phyloP scores from a whole-genome alignment of 495 filamentous ascomycete species.

The Talaromyces trachyspermus region DNA sequence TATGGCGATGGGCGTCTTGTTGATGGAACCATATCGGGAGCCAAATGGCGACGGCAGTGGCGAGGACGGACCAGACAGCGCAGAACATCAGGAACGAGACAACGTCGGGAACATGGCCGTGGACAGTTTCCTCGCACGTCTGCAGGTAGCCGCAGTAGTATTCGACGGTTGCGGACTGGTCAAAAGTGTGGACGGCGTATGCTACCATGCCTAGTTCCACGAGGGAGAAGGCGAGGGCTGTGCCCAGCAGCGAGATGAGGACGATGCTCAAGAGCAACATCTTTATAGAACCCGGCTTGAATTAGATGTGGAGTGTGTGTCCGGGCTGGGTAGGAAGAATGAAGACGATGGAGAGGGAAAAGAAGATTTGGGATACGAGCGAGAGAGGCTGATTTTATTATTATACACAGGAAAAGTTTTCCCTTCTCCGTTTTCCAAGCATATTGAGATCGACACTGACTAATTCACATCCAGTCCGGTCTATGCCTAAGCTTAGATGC shows the following conservation, averaged over 20 bases:
- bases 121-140: conserved; percentile 9
- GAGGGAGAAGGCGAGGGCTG: conserved; percentile 17
- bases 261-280: conserved; percentile 23
- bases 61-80: conserved; percentile 20
- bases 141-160: conserved; percentile 8
- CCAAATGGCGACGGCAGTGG: conserved; percentile 11
- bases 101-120: conserved; percentile 16
- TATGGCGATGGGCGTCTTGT: conserved; percentile 13
- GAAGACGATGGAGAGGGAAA: background rate
- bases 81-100: conserved; percentile 20
- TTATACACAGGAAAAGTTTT: background rate
- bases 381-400: background rate
- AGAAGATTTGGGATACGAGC: background rate
- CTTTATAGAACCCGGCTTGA: background rate
- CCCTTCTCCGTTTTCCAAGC: background rate
- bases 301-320: background rate
- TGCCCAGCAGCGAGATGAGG: conserved; percentile 18
- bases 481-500: background rate
- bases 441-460: background rate
- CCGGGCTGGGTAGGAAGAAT: background rate
- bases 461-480: background rate
- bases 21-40: conserved; percentile 19
- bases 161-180: background rate
- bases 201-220: conserved; percentile 22
- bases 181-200: conserved; percentile 10